Evolutionary conservation across 164 flowering plant species (phyloP).

Genomic region (Kalanchoe fedtschenkoi): DNA sequence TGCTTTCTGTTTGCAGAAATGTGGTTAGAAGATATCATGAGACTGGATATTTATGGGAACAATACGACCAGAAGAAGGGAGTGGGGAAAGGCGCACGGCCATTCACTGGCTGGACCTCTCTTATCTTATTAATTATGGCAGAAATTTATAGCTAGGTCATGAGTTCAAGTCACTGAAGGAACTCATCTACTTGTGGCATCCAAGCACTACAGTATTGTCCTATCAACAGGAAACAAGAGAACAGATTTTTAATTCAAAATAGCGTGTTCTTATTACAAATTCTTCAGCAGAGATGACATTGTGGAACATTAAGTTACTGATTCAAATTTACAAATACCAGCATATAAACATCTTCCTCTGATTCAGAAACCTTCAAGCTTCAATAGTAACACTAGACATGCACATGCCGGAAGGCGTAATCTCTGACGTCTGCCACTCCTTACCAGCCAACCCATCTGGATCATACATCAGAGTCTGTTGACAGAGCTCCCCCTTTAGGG

Average conservation of each 20-base stretch:
- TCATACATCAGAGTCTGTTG: constrained; percentile 50
- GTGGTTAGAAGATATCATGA: constrained; percentile 51
- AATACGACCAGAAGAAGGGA: constrained; percentile 76
- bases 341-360: no score
- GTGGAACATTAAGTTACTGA: no score
- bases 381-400: constrained; percentile 67
- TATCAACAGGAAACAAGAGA: neutral
- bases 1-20: constrained; percentile 39
- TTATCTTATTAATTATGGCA: constrained; percentile 73
- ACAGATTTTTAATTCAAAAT: neutral
- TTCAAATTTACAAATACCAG: no score
- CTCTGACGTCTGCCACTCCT: constrained; percentile 64
- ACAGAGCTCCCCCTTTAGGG: constrained; percentile 40
- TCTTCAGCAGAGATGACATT: no score
- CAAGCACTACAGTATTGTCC: no score
- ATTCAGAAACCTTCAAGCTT: constrained; percentile 31
- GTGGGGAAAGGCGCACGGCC: constrained; percentile 77
- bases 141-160: constrained; percentile 33
- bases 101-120: constrained; percentile 96
- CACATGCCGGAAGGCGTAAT: constrained; percentile 61
- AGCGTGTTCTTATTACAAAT: no score
- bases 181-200: no score
- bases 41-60: constrained; percentile 93
- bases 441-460: constrained; percentile 63
- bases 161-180: neutral